Base-by-base conservation (phyloP, 148 eudicot species). In the Diospyros kaki region DNA sequence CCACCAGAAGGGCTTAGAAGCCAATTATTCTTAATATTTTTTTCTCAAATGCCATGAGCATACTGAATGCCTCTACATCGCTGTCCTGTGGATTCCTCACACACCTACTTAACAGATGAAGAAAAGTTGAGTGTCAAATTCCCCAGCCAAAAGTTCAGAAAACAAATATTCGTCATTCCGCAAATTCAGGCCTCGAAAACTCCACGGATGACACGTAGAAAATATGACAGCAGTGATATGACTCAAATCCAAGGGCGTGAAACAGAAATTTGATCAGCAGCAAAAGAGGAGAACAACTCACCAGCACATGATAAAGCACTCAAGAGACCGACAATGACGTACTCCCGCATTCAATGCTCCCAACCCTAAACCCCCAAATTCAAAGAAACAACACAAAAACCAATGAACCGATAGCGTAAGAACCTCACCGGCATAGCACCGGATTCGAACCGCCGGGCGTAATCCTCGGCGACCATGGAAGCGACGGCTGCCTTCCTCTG, bases 401-500 rank as follows among this genome's bases (percentile, higher is more conserved):
- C n/a, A 62, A 46, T 18, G 2, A 45, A 72, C 10, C 11, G 28
- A 41, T 2, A 4, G 17, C 38, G 9, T 40, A 5, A 54, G 64
- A 72, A 44, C 7, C 75, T 72, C 75, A 72, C 64, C 64, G n/a
- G 41, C 75, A 72, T 18, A 45, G 53, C 75, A 72, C 75, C 75
- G 66, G 75, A 72, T 42, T 72, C 66, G 1, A 72, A 72, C 75
- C 75, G 75, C 45, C 77, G 74, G 0, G 90, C 98, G 18, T 84
- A 89, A 81, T 95, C 94, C 93, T 95, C 97, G 0, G 93, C 94
- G 10, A 80, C 92, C 81, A 90, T 1, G 2, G 96, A 89, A 6
- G 90, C 91, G 6, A 84, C 91, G 12, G 93, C 97, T 3, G 97
- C 98, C 76, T 81, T 85, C 83, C 82, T 90, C 89, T 89, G 97